Conservation (phyloP, 2,329 filamentous ascomycete genomes). For the Fusarium sp. region DNA sequence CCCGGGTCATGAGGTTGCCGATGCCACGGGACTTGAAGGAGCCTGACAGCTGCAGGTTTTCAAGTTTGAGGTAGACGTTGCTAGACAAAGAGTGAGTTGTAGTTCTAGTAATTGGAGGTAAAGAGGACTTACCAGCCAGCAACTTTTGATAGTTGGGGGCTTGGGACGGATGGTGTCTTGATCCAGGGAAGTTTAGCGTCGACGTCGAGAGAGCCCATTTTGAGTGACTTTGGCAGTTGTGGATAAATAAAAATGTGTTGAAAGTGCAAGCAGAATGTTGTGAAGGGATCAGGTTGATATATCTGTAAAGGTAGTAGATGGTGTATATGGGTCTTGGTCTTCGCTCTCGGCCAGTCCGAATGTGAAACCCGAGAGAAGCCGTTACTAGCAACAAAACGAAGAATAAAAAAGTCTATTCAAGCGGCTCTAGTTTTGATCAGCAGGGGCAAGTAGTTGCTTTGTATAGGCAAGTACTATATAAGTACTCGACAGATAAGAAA, state of each 20-base stretch:
- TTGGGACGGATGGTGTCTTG: conserved; percentile 77
- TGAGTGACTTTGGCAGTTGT: background rate
- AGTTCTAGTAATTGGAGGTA: background rate
- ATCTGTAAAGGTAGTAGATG: background rate
- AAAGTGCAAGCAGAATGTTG: background rate
- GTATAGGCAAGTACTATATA: background rate
- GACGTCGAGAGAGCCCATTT: conserved; percentile 56
- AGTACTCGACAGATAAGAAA: background rate
- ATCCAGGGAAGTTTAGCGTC: conserved; percentile 70
- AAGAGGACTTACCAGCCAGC: conserved; percentile 73
- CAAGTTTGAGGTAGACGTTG: conserved; percentile 86
- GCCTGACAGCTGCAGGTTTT: conserved; percentile 85
- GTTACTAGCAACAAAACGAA: background rate
- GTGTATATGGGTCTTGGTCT: background rate
- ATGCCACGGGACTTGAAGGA: conserved; percentile 89
- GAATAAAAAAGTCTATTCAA: background rate
- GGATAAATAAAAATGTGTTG: background rate
- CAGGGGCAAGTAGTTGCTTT: background rate
- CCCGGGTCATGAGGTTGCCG: conserved; percentile 72
- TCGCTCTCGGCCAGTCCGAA: background rate
- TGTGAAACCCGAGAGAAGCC: background rate
- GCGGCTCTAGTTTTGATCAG: background rate
- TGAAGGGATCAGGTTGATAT: background rate
- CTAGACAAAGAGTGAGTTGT: conserved; percentile 49
- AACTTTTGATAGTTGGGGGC: conserved; percentile 72